phyloP scores from a whole-genome alignment of 441 rosid genomes.

The Mallotus japonicus region DNA sequence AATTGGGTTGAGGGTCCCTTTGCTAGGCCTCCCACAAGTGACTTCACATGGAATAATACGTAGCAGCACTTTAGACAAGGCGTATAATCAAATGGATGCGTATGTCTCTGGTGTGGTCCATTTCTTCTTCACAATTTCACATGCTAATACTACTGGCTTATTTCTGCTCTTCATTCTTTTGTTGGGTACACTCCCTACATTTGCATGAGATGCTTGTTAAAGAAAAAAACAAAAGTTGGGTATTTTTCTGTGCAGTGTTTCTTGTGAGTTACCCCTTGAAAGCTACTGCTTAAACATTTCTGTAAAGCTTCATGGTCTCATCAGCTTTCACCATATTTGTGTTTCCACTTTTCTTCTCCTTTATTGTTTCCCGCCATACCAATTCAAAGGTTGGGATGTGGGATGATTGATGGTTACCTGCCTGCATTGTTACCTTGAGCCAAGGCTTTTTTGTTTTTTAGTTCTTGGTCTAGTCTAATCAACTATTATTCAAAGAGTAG shows the following conservation, averaged over 20 bases:
- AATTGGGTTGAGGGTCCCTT: neutral
- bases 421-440: too few relatives aligned
- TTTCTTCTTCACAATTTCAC: neutral
- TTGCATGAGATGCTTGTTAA: neutral
- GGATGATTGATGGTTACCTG: too few relatives aligned
- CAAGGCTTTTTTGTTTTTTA: too few relatives aligned
- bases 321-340: neutral
- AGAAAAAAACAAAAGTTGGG: neutral
- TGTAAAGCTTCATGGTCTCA: constrained; percentile 21
- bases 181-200: neutral
- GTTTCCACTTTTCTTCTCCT: neutral
- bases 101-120: too few relatives aligned
- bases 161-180: neutral
- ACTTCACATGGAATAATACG: too few relatives aligned
- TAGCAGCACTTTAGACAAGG: too few relatives aligned
- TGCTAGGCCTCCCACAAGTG: too few relatives aligned
- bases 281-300: constrained; percentile 18
- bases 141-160: neutral
- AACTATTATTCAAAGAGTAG: too few relatives aligned
- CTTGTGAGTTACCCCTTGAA: constrained; percentile 3
- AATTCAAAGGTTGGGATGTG: neutral
- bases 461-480: too few relatives aligned
- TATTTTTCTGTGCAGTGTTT: neutral
- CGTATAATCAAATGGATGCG: too few relatives aligned
- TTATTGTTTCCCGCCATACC: neutral